A percentile compares a stretch with the other conserved stretches of the same genome.
These are phyloP conservation scores for Chrysanthemum lavandulifolium DNA, from an alignment of 129 eudicot species.

Conservation along the genomic window DNA sequence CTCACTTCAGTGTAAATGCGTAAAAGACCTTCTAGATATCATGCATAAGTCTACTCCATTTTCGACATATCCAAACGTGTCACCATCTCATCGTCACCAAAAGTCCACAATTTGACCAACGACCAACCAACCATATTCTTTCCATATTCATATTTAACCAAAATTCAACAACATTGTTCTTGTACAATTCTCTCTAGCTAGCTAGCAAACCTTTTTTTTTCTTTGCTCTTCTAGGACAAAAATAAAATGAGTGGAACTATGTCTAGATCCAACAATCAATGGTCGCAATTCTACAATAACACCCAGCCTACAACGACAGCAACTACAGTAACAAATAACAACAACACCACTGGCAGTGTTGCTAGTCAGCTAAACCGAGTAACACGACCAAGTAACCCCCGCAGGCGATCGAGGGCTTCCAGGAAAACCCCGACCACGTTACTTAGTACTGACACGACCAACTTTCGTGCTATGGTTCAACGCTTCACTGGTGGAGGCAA, in stretches of 20 bases:
- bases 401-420: slow-evolving; percentile 70
- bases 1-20: slow-evolving; percentile 7
- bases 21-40: slow-evolving; percentile 19
- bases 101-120: slow-evolving; percentile 31
- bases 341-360: slow-evolving; percentile 8
- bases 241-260: slow-evolving; percentile 16
- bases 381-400: slow-evolving; percentile 37
- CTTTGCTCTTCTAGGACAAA: background rate
- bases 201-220: background rate
- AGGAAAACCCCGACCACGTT: slow-evolving; percentile 76
- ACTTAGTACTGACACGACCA: slow-evolving; percentile 73
- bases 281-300: slow-evolving; percentile 28
- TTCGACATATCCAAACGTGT: slow-evolving; percentile 27
- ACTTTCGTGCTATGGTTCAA: slow-evolving; percentile 92
- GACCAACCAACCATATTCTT: slow-evolving; percentile 22
- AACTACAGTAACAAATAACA: slow-evolving; percentile 1
- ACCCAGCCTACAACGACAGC: slow-evolving; percentile 3
- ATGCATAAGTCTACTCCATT: slow-evolving; percentile 15
- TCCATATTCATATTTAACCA: background rate
- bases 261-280: slow-evolving; percentile 27
- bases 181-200: background rate
- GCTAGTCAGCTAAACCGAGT: slow-evolving; percentile 46
- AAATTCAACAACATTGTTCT: slow-evolving; percentile 2
- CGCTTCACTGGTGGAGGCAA: slow-evolving; percentile 66
- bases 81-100: slow-evolving; percentile 11